Evolutionary conservation across 2,329 filamentous ascomycete genomes (phyloP).

Genomic region (Ampelomyces quisqualis): DNA sequence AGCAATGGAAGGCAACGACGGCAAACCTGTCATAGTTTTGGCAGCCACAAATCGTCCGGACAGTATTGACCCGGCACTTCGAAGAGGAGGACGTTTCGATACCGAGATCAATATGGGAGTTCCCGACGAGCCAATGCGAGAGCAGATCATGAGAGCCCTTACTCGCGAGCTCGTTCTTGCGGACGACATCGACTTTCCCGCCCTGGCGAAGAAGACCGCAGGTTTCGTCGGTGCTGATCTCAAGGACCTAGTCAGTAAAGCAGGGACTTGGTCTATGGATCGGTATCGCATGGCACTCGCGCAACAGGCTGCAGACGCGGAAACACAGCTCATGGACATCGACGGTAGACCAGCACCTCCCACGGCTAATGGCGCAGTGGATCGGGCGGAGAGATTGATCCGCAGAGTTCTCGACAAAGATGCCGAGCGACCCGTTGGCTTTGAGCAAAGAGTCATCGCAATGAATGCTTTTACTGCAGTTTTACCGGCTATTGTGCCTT

Average conservation of each 20-base stretch:
- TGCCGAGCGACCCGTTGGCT: constrained; percentile 54
- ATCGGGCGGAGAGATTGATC: constrained; percentile 31
- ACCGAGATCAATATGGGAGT: constrained; percentile 85
- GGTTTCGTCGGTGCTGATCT: constrained; percentile 93
- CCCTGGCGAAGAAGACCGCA: constrained; percentile 79
- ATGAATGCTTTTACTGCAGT: constrained; percentile 73
- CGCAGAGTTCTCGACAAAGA: constrained; percentile 53
- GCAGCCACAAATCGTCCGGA: constrained; percentile 89
- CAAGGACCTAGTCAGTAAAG: constrained; percentile 67
- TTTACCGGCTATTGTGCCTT: constrained; percentile 73
- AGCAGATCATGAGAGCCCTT: constrained; percentile 74
- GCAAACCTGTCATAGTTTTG: constrained; percentile 81
- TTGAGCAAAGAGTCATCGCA: constrained; percentile 57
- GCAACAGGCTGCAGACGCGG: constrained; percentile 37
- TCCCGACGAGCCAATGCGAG: constrained; percentile 74
- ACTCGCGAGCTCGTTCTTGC: constrained; percentile 66
- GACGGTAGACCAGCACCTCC: constrained; percentile 1
- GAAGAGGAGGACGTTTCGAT: constrained; percentile 74
- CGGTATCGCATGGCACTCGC: constrained; percentile 57
- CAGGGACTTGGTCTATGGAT: constrained; percentile 64
- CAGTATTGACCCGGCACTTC: constrained; percentile 76
- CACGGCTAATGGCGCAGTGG: constrained; percentile 18
- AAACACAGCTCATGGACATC: constrained; percentile 54
- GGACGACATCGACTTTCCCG: constrained; percentile 69
- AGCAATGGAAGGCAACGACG: constrained; percentile 67